Base-by-base conservation (phyloP, 345 rosid genomes). In the Acer negundo region DNA sequence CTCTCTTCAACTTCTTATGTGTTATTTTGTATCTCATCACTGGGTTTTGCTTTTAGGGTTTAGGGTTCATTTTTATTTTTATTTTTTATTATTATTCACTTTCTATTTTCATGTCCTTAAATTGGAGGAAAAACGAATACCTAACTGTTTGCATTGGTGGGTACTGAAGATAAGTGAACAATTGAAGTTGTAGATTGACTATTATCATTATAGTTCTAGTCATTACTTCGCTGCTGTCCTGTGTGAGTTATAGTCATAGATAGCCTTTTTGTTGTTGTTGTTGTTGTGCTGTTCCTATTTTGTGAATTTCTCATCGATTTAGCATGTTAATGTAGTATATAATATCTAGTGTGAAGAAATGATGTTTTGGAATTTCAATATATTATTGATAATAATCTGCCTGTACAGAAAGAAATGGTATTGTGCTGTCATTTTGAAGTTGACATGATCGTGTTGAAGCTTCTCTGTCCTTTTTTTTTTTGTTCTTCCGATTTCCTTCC, bases 1-100 rank as follows among this genome's bases (percentile, higher is more conserved):
- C 58, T n/a, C 63, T 3, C 10, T 22, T 59, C 26, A 59, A 59
- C 63, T 46, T 46, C 49, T 46, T 46, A 46, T 46, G 49, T 46
- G 49, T 59, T n/a, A 7, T 59, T n/a, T 22, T 62, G 16, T 44
- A 13, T 19, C 26, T 6, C 7, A 65, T 51, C 6, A 19, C 6
- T 65, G 31, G 19, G 62, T 42, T 51, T 75, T 53, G 49, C 63
- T 20, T 53, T 53, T 75, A 65, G 71, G 63, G 49, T 65, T 46
- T 49, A 17, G 7, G 55, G 10, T 58, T 58, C 62, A 24, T 58
- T 20, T 8, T 6, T 46, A n/a, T n/a, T 44, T 0, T 44, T 10
- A 1, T 46, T 46, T 46, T 42, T 42, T n/a, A n/a, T n/a, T n/a
- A n/a, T n/a, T 42, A 42, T 42, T 42, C 17, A 19, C 38, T 35